These are phyloP conservation scores for Schwanniomyces pseudopolymorphus DNA, from an alignment of 805 yeast species.

Conservation along the genomic window DNA sequence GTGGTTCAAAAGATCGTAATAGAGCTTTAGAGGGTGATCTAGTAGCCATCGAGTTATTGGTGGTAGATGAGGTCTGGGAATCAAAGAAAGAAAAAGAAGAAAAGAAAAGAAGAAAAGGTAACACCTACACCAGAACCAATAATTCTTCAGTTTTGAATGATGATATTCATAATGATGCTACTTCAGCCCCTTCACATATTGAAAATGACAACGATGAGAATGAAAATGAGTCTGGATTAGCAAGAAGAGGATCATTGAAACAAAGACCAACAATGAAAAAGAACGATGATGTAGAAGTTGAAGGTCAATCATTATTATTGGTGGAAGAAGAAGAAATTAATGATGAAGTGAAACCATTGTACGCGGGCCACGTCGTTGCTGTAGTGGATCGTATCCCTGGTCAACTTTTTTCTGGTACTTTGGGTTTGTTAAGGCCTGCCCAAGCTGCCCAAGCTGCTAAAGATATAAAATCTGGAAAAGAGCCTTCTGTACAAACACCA, in stretches of 20 bases:
- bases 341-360: slow-evolving; percentile 88
- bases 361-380: slow-evolving; percentile 98
- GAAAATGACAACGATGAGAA: slow-evolving; percentile 23
- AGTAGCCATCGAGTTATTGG: slow-evolving; percentile 91
- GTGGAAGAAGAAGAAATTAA: slow-evolving; percentile 95
- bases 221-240: slow-evolving; percentile 39
- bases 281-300: slow-evolving; percentile 97
- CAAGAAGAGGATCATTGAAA: slow-evolving; percentile 84
- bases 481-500: slow-evolving; percentile 44
- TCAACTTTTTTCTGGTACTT: slow-evolving; percentile 90
- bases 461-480: slow-evolving; percentile 47
- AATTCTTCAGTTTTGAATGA: slow-evolving; percentile 48
- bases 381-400: slow-evolving; percentile 97
- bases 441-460: slow-evolving; percentile 86
- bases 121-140: slow-evolving; percentile 34
- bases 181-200: slow-evolving; percentile 47
- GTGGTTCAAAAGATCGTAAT: slow-evolving; percentile 97
- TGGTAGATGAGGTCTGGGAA: slow-evolving; percentile 97
- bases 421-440: slow-evolving; percentile 92
- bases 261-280: slow-evolving; percentile 97
- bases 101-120: slow-evolving; percentile 85
- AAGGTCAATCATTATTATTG: slow-evolving; percentile 87
- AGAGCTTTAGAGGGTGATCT: slow-evolving; percentile 96
- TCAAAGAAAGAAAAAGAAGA: slow-evolving; percentile 96
- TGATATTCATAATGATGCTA: slow-evolving; percentile 80